Evolutionary conservation across 176 grass and related monocot species (phyloP).

Genomic region (Ensete glaucum): DNA sequence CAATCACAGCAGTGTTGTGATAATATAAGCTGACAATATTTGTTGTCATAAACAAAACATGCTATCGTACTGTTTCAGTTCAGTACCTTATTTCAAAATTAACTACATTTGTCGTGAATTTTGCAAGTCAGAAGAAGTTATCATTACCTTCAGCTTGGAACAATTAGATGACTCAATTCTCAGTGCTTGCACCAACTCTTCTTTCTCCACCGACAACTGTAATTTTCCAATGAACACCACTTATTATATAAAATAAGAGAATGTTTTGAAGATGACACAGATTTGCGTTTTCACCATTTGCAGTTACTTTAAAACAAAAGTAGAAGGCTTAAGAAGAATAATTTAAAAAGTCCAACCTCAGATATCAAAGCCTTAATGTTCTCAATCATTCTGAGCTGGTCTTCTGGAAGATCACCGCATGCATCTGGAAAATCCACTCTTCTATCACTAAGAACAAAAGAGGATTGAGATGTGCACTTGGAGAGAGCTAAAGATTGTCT

Average conservation of each 20-base stretch:
- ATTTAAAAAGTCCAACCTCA: conserved; percentile 40
- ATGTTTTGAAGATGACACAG: background rate
- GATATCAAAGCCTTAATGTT: conserved; percentile 16
- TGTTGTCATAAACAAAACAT: background rate
- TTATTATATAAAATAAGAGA: background rate
- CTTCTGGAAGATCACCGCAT: background rate
- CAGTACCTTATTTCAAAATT: background rate
- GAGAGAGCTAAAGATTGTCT: background rate
- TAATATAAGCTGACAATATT: no score
- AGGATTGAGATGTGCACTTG: background rate
- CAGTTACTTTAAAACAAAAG: background rate
- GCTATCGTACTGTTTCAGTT: background rate
- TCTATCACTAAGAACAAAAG: conserved; percentile 7
- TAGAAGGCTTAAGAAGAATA: background rate
- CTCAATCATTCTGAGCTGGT: conserved; percentile 8
- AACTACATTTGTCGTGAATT: background rate
- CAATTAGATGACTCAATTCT: conserved; percentile 98
- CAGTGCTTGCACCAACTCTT: conserved; percentile 64
- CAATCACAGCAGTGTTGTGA: no score
- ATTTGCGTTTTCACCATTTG: background rate
- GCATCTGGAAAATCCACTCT: conserved; percentile 6
- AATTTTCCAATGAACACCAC: conserved; percentile 11
- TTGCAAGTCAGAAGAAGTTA: background rate
- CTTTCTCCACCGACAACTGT: conserved; percentile 96
- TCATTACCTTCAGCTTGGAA: conserved; percentile 79